Conservation (phyloP, 768 basidiomycete species). For the Phaeotremella skinneri region DNA sequence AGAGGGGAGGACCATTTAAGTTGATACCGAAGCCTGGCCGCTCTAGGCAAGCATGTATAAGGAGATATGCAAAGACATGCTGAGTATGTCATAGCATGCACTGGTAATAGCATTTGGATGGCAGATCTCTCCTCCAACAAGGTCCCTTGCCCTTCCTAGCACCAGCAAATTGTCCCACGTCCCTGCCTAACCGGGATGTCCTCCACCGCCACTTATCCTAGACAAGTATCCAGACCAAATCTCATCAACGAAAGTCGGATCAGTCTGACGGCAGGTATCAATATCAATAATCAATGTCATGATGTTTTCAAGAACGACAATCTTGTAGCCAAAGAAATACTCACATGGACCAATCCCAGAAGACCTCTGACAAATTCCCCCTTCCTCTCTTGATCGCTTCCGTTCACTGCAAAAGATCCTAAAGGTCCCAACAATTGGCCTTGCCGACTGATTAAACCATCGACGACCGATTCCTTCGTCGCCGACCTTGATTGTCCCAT, state of each 20-base stretch:
- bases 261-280: conserved; percentile 21
- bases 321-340: neutral
- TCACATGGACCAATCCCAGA: conserved; percentile 23
- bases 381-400: conserved; percentile 15
- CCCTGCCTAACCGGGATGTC: conserved; percentile 1
- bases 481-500: conserved; percentile 2
- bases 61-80: too few species aligned
- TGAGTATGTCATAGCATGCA: too few species aligned
- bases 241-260: conserved; percentile 34
- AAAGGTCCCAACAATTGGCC: conserved; percentile 6
- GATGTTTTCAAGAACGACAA: neutral
- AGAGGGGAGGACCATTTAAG: neutral
- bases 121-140: too few species aligned
- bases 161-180: neutral
- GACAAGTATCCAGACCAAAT: conserved; percentile 31
- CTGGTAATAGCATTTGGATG: too few species aligned
- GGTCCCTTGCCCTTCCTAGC: neutral
- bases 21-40: neutral
- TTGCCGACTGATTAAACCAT: conserved; percentile 10
- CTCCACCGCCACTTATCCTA: conserved; percentile 15
- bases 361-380: conserved; percentile 17
- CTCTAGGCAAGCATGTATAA: neutral
- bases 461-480: conserved; percentile 13
- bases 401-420: neutral
- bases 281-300: neutral